These are phyloP conservation scores for Limtongozyma cylindracea DNA, from an alignment of 805 yeast species.

Conservation along the genomic window DNA sequence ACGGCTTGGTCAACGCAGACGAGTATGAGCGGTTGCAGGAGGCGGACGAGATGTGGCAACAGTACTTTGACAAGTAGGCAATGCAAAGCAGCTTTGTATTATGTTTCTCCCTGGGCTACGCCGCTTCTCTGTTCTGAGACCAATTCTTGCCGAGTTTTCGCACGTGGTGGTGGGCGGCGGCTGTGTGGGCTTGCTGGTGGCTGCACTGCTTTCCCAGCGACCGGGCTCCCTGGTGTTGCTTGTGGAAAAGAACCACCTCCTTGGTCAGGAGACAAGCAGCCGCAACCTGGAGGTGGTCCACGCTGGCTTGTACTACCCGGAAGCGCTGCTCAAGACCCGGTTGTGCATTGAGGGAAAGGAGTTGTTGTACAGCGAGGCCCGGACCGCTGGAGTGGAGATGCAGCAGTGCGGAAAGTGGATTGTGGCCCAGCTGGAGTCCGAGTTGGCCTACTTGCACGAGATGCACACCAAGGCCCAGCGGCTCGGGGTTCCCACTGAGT, in stretches of 20 bases:
- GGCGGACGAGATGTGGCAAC: too few relatives aligned
- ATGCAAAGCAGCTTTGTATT: too few relatives aligned
- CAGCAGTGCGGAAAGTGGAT: conserved; percentile 60
- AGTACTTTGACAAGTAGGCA: too few relatives aligned
- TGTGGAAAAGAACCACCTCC: conserved; percentile 36
- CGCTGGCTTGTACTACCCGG: conserved; percentile 71
- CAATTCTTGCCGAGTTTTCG: conserved; percentile 34
- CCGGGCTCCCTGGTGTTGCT: conserved; percentile 28
- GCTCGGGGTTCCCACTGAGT: conserved; percentile 30
- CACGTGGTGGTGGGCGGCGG: conserved; percentile 73
- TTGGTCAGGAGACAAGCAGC: conserved; percentile 71
- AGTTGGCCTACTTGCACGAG: conserved; percentile 28
- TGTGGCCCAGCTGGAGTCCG: conserved; percentile 53
- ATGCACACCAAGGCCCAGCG: conserved; percentile 21
- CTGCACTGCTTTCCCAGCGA: conserved; percentile 25
- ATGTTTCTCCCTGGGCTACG: too few relatives aligned
- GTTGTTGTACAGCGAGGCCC: conserved; percentile 24
- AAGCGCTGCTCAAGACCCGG: conserved; percentile 33
- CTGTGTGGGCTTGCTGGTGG: conserved; percentile 62
- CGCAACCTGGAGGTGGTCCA: conserved; percentile 85
- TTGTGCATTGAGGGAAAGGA: conserved; percentile 59
- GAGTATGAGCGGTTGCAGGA: too few relatives aligned
- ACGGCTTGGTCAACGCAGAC: too few relatives aligned
- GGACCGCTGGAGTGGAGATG: too few relatives aligned
- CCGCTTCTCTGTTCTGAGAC: too few relatives aligned